Evolutionary conservation across 306 rosid species (phyloP), one percentile per base, ranked within the genome.

Genomic region (Pterocarpus santalinus): DNA sequence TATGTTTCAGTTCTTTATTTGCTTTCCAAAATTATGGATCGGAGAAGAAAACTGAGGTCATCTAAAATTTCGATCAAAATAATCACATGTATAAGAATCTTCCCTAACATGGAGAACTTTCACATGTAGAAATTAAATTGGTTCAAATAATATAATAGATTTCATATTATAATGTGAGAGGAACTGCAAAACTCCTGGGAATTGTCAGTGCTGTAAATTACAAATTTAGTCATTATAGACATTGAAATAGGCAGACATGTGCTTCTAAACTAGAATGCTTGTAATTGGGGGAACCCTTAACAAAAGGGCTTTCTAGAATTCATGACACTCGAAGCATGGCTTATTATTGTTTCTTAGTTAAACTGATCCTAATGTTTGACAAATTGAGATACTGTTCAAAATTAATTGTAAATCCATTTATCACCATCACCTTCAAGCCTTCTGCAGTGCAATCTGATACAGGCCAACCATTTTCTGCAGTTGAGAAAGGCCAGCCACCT

Each of bases 401-500:
- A 39, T 38, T 32, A 61, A 8, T 62, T 33, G 13, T 7, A 49
- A 82, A 34, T 2, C 10, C 14, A 33, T 76, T 70, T 14, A 53
- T 61, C 3, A 36, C 0, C 6, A 30, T 65, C 39, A 89, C 98
- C 94, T 94, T 88, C 58, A 94, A 82, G 74, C 88, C 92, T 88
- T 90, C 97, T 6, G 95, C 89, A 41, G 97, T 90, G 62, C 93
- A 90, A 66, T 94, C 98, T 1, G 95, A 85, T 56, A 79, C 91
- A 38, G 84, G 73, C 98, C 98, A 94, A 22, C 89, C 92, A 49
- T 91, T 82, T 73, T 94, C 98, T 3, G 76, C 55, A 80, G 91
- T 94, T 22, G 98, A 91, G 87, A 94, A 91, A 69, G 93, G 83
- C 93, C 94, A 94, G 41, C 93, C 97, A 17, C 97, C 98, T 81